Conservation (phyloP, 331 rosid species). For the Acacia pycnantha region DNA sequence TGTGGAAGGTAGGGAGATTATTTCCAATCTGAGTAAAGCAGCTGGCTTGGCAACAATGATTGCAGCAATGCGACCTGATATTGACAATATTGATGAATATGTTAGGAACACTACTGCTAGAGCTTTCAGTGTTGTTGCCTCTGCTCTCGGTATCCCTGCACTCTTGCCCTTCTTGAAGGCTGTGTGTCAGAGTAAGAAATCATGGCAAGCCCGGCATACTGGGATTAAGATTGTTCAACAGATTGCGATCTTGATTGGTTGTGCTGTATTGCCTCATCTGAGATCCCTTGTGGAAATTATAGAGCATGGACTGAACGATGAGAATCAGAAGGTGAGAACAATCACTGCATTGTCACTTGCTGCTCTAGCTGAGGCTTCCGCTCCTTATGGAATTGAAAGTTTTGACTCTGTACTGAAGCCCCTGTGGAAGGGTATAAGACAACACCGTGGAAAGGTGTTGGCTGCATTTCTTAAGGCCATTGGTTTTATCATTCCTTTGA, state of each 20-base stretch:
- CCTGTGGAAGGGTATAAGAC: constrained; percentile 92
- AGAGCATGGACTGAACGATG: constrained; percentile 89
- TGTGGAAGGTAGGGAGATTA: constrained; percentile 94
- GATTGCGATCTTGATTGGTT: constrained; percentile 90
- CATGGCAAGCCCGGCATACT: constrained; percentile 97
- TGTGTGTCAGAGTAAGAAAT: constrained; percentile 97
- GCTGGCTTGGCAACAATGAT: constrained; percentile 99
- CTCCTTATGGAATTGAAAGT: constrained; percentile 97
- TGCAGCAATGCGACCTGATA: constrained; percentile 98
- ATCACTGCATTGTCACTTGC: constrained; percentile 94
- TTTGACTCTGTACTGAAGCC: constrained; percentile 95
- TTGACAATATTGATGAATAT: constrained; percentile 91
- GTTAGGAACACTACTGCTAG: constrained; percentile 98
- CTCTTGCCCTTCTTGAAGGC: constrained; percentile 91
- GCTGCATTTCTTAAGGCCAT: constrained; percentile 95
- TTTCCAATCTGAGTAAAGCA: constrained; percentile 95
- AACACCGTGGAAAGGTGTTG: constrained; percentile 94
- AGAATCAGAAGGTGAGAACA: constrained; percentile 94
- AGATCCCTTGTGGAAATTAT: constrained; percentile 93
- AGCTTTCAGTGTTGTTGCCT: constrained; percentile 96
- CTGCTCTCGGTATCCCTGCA: constrained; percentile 94
- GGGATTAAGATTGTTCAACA: constrained; percentile 98
- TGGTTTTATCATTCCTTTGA: constrained; percentile 88
- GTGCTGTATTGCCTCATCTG: constrained; percentile 89
- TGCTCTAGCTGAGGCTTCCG: constrained; percentile 98